Evolutionary conservation across 345 rosid species (phyloP), one percentile per base, ranked within the genome.

Genomic region (Erysimum cheiranthoides): DNA sequence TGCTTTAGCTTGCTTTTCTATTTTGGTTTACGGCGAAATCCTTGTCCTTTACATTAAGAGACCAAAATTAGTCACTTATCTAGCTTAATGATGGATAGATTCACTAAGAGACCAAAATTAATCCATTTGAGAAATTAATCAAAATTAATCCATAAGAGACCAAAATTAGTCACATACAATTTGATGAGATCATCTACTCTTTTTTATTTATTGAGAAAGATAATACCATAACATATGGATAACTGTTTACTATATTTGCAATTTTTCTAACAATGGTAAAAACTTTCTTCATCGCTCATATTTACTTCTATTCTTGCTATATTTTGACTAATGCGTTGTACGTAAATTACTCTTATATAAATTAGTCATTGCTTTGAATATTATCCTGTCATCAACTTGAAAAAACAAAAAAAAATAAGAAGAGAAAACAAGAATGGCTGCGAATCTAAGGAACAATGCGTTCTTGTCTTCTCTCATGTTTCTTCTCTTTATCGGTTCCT

Each of bases 361-460:
- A 61, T 52, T 52, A 68, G 13, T 52, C 36, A 51, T 51, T 31
- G 11, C 28, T 32, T 59, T 31, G 8, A 51, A 38, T 16, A 21
- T 50, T 8, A 11, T 27, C 47, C 25, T 8, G 42, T 45, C 58
- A 27, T 11, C 53, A 62, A 34, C 64, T 13, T 47, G 18, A 12
- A 61, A 14, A 58, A 3, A 32, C 31, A 60, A 0, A 28, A 31
- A 50, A 59, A 2, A 56, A 38, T 13, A 13, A 35, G 31, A n/a
- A 53, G 70, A 62, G 75, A 76, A 75, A 70, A 57, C 80, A 77
- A 77, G 71, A 70, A 77, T 77, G 80, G 71, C 61, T 45, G 46
- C 72, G 40, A 70, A 65, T 71, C 71, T 18, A 38, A 71, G 61
- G 67, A 71, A 71, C 76, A 77, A 71, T 71, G 61, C 70, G n/a